A percentile compares a stretch with the other conserved stretches of the same genome.
These are phyloP conservation scores for Daucus carota DNA, from an alignment of 129 eudicot genomes.

Conservation along the genomic window DNA sequence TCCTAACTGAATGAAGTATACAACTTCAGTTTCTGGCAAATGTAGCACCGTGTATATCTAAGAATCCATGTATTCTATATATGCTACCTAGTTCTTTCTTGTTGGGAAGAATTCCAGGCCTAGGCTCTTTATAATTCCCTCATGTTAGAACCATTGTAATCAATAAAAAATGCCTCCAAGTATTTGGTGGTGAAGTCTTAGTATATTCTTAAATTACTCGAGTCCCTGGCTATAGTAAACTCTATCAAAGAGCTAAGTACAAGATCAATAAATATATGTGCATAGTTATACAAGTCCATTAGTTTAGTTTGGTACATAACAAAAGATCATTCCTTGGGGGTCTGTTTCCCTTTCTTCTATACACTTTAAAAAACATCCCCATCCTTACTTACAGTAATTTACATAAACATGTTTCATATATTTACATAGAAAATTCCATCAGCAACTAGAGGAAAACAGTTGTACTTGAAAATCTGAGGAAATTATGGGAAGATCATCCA, in stretches of 20 bases:
- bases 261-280: not conserved
- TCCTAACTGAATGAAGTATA: not conserved
- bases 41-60: not conserved
- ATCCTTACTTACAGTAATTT: constrained; percentile 12
- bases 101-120: not conserved
- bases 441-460: not conserved
- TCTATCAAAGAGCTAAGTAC: not conserved
- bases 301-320: not conserved
- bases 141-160: not conserved
- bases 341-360: constrained; percentile 34
- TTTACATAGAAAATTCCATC: constrained; percentile 13
- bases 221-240: not conserved
- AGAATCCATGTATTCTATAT: too few species aligned
- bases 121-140: not conserved
- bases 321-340: constrained; percentile 7
- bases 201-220: not conserved
- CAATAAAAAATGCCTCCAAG: too few species aligned
- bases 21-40: not conserved
- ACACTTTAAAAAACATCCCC: constrained; percentile 52
- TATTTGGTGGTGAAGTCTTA: too few species aligned
- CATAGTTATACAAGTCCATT: not conserved
- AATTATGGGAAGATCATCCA: not conserved
- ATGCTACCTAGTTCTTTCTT: not conserved
- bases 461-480: constrained; percentile 6
- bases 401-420: constrained; percentile 13